Percentiles rank a stretch among this genome's conserved stretches.
Conservation (phyloP, 805 yeast species). For the Saturnispora bothae region DNA sequence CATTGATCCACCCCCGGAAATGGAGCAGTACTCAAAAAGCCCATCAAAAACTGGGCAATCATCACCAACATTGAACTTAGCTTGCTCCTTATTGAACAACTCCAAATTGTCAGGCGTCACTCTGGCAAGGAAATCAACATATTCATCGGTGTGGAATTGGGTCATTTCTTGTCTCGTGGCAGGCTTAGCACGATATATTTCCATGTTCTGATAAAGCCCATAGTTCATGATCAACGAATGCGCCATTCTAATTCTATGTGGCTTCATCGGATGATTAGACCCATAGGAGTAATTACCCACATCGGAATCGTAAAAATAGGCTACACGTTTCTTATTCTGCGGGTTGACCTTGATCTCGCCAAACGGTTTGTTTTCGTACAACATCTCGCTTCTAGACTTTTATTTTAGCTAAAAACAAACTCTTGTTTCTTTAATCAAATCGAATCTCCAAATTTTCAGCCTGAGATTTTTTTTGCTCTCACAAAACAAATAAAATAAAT, state of each 20-base stretch:
- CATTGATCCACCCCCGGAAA: constrained; percentile 81
- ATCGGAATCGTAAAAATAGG: constrained; percentile 79
- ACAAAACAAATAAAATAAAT: too few relatives aligned
- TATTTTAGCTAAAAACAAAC: too few relatives aligned
- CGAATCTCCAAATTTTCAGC: too few relatives aligned
- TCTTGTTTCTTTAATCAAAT: too few relatives aligned
- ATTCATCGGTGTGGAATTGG: constrained; percentile 96
- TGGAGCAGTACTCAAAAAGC: constrained; percentile 61
- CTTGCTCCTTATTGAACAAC: constrained; percentile 76
- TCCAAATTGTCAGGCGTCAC: constrained; percentile 91
- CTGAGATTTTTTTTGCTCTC: too few relatives aligned
- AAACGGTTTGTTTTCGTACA: constrained; percentile 47
- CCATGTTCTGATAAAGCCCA: constrained; percentile 94
- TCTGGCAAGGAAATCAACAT: constrained; percentile 81
- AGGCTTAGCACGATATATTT: constrained; percentile 91
- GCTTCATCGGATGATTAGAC: constrained; percentile 98
- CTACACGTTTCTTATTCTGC: constrained; percentile 50
- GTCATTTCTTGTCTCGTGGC: constrained; percentile 98
- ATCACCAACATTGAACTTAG: constrained; percentile 91
- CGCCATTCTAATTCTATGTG: constrained; percentile 97
- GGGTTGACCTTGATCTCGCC: constrained; percentile 50
- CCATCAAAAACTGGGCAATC: constrained; percentile 85
- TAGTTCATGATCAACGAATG: constrained; percentile 95
- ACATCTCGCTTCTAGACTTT: too few relatives aligned
- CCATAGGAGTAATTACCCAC: constrained; percentile 98